These are phyloP conservation scores for Hirsutella rhossiliensis DNA, from an alignment of 2,329 filamentous ascomycete genomes.

Conservation along the genomic window DNA sequence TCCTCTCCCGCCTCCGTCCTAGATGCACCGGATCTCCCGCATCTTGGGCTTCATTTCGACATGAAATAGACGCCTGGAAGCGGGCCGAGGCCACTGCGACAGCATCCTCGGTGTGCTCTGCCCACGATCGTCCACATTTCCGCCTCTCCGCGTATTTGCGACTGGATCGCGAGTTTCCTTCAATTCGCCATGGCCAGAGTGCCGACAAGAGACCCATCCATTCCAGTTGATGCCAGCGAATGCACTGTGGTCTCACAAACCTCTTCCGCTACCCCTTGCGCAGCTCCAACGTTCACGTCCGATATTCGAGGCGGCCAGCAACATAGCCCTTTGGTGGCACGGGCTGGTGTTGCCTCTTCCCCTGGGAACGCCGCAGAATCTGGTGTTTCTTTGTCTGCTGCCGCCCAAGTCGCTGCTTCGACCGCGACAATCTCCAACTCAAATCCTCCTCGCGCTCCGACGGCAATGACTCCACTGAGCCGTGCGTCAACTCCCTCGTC, in stretches of 20 bases:
- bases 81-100: constrained; percentile 1
- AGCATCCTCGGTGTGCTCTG: background rate
- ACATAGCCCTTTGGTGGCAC: background rate
- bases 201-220: background rate
- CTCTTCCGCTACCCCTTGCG: too few species aligned
- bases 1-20: background rate
- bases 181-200: background rate
- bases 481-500: background rate
- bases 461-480: background rate
- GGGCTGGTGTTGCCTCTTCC: background rate
- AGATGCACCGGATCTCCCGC: background rate
- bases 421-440: background rate
- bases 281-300: too few species aligned
- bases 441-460: background rate
- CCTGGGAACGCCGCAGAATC: background rate
- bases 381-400: background rate
- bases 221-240: background rate
- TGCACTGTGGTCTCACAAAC: background rate
- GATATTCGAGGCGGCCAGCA: too few species aligned
- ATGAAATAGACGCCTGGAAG: background rate
- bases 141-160: background rate
- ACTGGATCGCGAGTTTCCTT: background rate
- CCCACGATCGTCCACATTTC: background rate
- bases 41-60: background rate
- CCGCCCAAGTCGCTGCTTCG: background rate